Evolutionary conservation across 805 yeast genomes (phyloP).

Genomic region (Blastobotrys terrestris): DNA sequence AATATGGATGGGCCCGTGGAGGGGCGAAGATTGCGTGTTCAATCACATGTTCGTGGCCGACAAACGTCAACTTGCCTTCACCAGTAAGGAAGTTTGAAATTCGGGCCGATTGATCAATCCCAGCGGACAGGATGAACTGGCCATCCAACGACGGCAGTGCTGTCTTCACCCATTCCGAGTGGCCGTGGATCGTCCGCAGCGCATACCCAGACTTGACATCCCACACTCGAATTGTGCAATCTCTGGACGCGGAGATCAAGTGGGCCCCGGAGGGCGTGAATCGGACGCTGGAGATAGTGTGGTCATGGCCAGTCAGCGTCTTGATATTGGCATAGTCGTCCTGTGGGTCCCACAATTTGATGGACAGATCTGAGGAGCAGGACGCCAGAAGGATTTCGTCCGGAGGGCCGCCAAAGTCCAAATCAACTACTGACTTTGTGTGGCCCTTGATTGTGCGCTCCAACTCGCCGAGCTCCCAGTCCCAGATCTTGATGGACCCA

Average conservation of each 20-base stretch:
- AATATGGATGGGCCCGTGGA: slow-evolving; percentile 36
- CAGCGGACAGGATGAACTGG: slow-evolving; percentile 61
- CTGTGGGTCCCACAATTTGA: slow-evolving; percentile 66
- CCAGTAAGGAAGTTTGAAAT: slow-evolving; percentile 62
- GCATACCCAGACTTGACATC: slow-evolving; percentile 62
- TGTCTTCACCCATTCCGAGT: slow-evolving; percentile 82
- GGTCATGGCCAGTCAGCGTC: slow-evolving; percentile 80
- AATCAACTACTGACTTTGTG: slow-evolving; percentile 56
- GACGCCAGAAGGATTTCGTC: slow-evolving; percentile 36
- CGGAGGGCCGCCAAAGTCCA: slow-evolving; percentile 48
- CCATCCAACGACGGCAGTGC: slow-evolving; percentile 35
- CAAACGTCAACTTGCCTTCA: slow-evolving; percentile 55
- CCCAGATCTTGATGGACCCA: slow-evolving; percentile 72
- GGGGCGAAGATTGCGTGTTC: slow-evolving; percentile 72
- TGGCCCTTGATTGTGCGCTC: slow-evolving; percentile 66
- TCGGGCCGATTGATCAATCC: slow-evolving; percentile 71
- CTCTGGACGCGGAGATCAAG: slow-evolving; percentile 74
- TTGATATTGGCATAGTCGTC: slow-evolving; percentile 47
- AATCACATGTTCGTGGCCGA: slow-evolving; percentile 80
- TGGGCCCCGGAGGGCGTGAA: slow-evolving; percentile 48
- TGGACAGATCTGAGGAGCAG: slow-evolving; percentile 44
- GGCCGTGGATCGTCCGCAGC: slow-evolving; percentile 61
- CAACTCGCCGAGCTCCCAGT: slow-evolving; percentile 55
- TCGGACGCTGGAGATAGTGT: slow-evolving; percentile 61
- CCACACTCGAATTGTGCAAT: slow-evolving; percentile 81